These are phyloP conservation scores for Wallacemonas sp. DNA, from an alignment of 208 protist genomes.

Conservation along the genomic window DNA sequence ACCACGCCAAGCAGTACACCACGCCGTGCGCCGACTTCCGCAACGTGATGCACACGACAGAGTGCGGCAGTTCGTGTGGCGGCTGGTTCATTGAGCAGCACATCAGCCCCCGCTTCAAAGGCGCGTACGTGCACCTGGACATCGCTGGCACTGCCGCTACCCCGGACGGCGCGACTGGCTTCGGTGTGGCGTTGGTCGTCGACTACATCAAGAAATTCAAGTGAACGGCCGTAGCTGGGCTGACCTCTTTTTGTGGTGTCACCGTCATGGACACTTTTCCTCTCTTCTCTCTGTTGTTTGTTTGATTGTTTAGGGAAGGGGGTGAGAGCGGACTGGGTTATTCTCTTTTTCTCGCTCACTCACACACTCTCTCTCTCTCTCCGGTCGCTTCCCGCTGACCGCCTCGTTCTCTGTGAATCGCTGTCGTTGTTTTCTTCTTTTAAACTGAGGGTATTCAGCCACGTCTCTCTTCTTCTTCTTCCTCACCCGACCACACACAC, in stretches of 20 bases:
- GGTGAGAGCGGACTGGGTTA: too few relatives aligned
- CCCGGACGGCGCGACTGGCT: constrained; percentile 56
- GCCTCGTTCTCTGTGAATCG: background rate
- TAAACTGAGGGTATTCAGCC: background rate
- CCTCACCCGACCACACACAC: too few relatives aligned
- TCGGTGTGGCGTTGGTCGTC: constrained; percentile 59
- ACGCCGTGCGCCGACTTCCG: constrained; percentile 64
- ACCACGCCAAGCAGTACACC: constrained; percentile 61
- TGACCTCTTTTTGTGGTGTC: too few relatives aligned
- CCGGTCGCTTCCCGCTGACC: background rate
- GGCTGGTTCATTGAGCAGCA: constrained; percentile 77
- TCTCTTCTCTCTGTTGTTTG: background rate
- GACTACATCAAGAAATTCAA: constrained; percentile 47
- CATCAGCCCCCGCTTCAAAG: constrained; percentile 55
- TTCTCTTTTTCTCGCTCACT: constrained; percentile 4
- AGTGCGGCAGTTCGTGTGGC: constrained; percentile 67
- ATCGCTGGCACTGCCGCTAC: constrained; percentile 69
- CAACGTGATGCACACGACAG: constrained; percentile 61
- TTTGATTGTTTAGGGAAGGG: background rate
- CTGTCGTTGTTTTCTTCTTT: constrained; percentile 12
- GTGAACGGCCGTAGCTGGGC: too few relatives aligned
- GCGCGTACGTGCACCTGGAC: constrained; percentile 80
- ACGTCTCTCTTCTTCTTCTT: background rate
- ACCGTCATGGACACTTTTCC: too few relatives aligned
- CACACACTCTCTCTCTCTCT: background rate